Base-by-base conservation (phyloP, 1,284 basidiomycete genomes). In the Ceratobasidium sp. region DNA sequence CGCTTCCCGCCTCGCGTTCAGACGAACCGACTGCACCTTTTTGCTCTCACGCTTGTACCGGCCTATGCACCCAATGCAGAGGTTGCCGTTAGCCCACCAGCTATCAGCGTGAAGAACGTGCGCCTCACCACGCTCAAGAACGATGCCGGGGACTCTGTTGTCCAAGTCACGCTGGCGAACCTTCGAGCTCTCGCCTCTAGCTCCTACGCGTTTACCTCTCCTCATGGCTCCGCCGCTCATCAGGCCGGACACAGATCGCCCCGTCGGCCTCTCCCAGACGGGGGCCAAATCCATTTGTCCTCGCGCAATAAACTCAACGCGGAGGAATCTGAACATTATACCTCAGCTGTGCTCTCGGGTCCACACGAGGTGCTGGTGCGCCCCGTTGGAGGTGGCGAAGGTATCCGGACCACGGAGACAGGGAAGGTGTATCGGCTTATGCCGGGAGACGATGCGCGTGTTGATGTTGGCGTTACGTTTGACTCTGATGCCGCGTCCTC, bases 161-260 rank as follows among this genome's bases (percentile, higher is more conserved):
- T 87, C 0, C 81, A 84, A 43, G 81, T 87, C 46, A 84, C 84
- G 0, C 73, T 87, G 18, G 83, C 83, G n/a, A 87, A 87, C 74
- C 77, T 85, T 18, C 78, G 84, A 11, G 82, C 85, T 28, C 38
- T 69, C 23, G 66, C 38, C 21, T 28, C 43, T 41, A 5, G 26
- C 18, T 32, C 52, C n/a, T 58, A 44, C 50, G 38, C 26, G 13
- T 67, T 50, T 35, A 50, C 50, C 14, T 46, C 59, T 18, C 18
- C 32, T 23, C 21, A 43, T 28, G 59, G 41, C 9, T 43, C 41
- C 23, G 21, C 35, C 35, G 14, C 47, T 8, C 46, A 49, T 16
- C 21, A 55, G 2, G 1, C 21, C 21, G 52, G 64, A 28, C 64
- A 55, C 26, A 18, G 63, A 4, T 62, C 71, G 6, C 46, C 63